Percentiles rank a stretch among this genome's conserved stretches.
Conservation (phyloP, 1,284 basidiomycete genomes). For the Neolentinus lepideus region DNA sequence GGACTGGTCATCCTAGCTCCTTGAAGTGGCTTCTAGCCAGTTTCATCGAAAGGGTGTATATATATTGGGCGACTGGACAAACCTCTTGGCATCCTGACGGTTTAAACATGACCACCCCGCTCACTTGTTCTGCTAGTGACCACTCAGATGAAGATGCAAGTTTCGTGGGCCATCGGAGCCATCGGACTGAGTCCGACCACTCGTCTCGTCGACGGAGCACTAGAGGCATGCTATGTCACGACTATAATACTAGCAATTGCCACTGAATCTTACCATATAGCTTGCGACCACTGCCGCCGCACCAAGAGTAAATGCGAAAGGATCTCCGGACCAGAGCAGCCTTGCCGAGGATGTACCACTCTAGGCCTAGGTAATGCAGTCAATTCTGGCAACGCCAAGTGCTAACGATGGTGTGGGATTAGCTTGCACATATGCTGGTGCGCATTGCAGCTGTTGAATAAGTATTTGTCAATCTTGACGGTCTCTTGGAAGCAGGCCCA, state of each 20-base stretch:
- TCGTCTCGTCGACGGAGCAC: conserved; percentile 1
- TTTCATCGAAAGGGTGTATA: not conserved
- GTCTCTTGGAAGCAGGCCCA: conserved; percentile 49
- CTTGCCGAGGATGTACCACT: not conserved
- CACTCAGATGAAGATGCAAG: not conserved
- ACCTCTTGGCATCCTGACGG: not conserved
- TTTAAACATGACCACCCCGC: not conserved
- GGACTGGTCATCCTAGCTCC: not conserved
- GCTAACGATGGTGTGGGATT: not conserved
- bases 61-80: not conserved
- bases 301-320: conserved; percentile 75
- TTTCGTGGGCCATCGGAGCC: not conserved
- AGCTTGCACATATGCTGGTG: not conserved
- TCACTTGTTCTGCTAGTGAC: not conserved
- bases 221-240: not conserved
- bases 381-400: not conserved
- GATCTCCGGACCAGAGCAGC: not conserved
- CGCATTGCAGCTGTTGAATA: not conserved
- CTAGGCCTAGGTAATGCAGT: not conserved
- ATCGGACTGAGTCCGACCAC: not conserved
- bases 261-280: too few relatives aligned
- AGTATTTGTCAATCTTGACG: not conserved
- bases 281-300: conserved; percentile 78
- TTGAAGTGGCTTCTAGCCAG: not conserved
- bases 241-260: too few relatives aligned